Evolutionary conservation across 2,329 filamentous ascomycete genomes (phyloP), one percentile per base, ranked within the genome.

Genomic region (Fusarium devonianum): DNA sequence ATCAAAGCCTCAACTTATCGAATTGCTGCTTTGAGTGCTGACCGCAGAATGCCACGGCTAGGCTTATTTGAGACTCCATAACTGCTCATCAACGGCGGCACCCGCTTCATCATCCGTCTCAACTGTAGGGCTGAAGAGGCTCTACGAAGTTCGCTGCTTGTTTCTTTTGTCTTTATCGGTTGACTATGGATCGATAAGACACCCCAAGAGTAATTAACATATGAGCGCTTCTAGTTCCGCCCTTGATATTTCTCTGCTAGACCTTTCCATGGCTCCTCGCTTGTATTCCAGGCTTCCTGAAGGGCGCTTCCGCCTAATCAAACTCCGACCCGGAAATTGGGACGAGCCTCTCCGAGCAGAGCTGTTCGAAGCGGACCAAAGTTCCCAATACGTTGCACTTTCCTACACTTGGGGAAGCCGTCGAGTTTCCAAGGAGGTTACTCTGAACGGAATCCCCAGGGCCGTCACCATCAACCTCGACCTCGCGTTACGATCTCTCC

Each of bases 351-450:
- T 60, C 7, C 16, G 32, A 23, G 48, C 30, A 11, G 57, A 56
- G 3, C 51, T 60, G 9, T 56, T 56, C 19, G 54, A 58, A 14
- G 54, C 57, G 1, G 45, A 58, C 23, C 37, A 37, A 7, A 42
- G 33, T 5, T 49, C 41, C 33, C 19, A 28, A 6, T 68, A 69
- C 16, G 48, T 41, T 9, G 65, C 66, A 5, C 32, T 70, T 1
- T 69, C 65, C 3, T 69, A 69, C 16, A 62, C 64, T 2, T 68
- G 67, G 64, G 66, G 63, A 2, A 63, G 55, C 16, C 42, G 52
- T 4, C 22, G 56, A 23, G 46, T 50, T 14, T 37, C 47, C 11
- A 48, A 51, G 29, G 38, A 58, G 5, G 54, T 67, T 17, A 19
- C 41, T 4, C 40, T 68, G n/a, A 63, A 68, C 33, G 53, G 54